Evolutionary conservation across 2,329 filamentous ascomycete genomes (phyloP), one percentile per base, ranked within the genome.

Genomic region (Graphilbum fragrans): DNA sequence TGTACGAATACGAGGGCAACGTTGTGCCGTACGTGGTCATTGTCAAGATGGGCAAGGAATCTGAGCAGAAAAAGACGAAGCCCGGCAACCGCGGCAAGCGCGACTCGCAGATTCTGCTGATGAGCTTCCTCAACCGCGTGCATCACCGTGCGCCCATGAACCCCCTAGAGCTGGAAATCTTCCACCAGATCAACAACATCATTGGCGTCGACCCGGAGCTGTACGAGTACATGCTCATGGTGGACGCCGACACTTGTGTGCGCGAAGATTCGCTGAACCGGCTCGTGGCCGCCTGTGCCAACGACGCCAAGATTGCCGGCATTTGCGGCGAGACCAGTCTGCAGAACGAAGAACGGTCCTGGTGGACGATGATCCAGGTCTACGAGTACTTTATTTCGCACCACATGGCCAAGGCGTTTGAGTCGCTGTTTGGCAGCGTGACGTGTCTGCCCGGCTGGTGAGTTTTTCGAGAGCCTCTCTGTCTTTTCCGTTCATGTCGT

Each of bases 331-430:
- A 98, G 61, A 98, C 92, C 2, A 92, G 82, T 60, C 70, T 98
- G 54, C 85, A 95, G 58, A 98, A 98, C 55, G 90, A 95, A 59
- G 86, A 95, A 53, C 75, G 81, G 50, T 88, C 81, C 54, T 96
- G 88, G 87, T 94, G 86, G 86, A 98, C 92, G 12, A 98, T 98
- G 92, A 98, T 98, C 55, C 92, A 98, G 61, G 92, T 98, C 49
- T 98, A 98, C 65, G 92, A 98, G 61, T 98, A 98, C 69, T 98
- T 88, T 61, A 98, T 98, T 57, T 96, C 92, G 23, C 92, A 98
- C 70, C 84, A 98, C 63, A 67, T 98, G 59, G 72, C 92, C 41
- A 98, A 98, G 67, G 86, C 92, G 47, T 98, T 98, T 57, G 92
- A 98, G 60, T 95, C 87, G 46, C 76, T 98, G 46, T 98, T 98